Percentiles rank a stretch among this genome's conserved stretches.
These are phyloP conservation scores for Cladosporium sp. DNA, from an alignment of 2,329 filamentous ascomycete species.

Conservation along the genomic window DNA sequence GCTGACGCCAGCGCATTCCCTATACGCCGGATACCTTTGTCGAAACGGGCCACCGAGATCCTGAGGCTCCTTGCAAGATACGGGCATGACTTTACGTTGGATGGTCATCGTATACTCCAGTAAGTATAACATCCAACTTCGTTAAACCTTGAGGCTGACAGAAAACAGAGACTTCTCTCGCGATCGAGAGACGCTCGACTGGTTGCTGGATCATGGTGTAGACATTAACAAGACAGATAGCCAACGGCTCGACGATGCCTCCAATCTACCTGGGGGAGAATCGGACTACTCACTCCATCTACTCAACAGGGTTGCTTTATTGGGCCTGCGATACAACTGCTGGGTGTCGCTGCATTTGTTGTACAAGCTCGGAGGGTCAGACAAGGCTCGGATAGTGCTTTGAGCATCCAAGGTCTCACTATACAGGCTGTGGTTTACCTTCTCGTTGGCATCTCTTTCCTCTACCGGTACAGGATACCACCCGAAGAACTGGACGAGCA, in stretches of 20 bases:
- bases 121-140: neutral
- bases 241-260: constrained; percentile 13
- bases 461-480: neutral
- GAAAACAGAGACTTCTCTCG: constrained; percentile 14
- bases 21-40: neutral
- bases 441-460: constrained; percentile 5
- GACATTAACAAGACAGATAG: constrained; percentile 23
- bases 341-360: neutral
- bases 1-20: neutral
- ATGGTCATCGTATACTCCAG: constrained; percentile 15
- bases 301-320: constrained; percentile 13
- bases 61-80: constrained; percentile 18
- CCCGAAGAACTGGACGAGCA: constrained; percentile 5
- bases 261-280: constrained; percentile 4
- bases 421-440: constrained; percentile 6
- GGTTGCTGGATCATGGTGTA: constrained; percentile 25
- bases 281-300: constrained; percentile 21
- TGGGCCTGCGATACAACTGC: neutral
- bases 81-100: constrained; percentile 12
- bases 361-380: neutral
- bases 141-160: neutral
- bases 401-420: neutral
- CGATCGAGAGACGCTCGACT: constrained; percentile 23
- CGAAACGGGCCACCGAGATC: neutral
- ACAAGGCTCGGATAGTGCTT: neutral